Evolutionary conservation across 768 basidiomycete species (phyloP), one percentile per base, ranked within the genome.

Genomic region (Macrolepiota albuminosa): DNA sequence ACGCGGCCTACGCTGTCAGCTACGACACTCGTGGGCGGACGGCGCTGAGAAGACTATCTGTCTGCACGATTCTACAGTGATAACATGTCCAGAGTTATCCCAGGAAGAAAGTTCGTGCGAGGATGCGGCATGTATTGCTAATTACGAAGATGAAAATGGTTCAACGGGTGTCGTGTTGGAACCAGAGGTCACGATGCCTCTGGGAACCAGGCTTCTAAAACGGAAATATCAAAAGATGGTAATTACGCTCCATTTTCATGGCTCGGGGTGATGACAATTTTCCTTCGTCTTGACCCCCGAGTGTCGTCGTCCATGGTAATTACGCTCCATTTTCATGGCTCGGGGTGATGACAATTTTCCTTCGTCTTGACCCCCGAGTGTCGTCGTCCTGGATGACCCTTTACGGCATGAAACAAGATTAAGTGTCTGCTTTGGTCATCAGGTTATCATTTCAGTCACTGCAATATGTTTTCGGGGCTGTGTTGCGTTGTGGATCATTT

Each of bases 131-230:
- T 29, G 29, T 10, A 45, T 9, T 45, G 10, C 21, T 45, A 16
- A 40, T 18, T 18, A 24, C 43, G 24, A 45, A 45, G 43, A 45
- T 45, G 43, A 11, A 9, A 45, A 21, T 24, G 9, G 21, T 45
- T 43, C 7, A 21, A n/a, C 43, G 21, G 21, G 21, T 29, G 29
- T 29, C 29, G 29, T 4, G 29, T 29, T 29, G 1, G 29, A 29
- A 29, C 29, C 76, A 58, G 83, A 83, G 21, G 16, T 46, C 45
- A 42, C 21, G 6, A 48, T 73, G 13, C 65, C 69, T 16, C 63
- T 40, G 58, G 36, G 16, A 56, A 52, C 29, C 36, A 51, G 18
- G 6, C 42, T 6, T 52, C 42, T 33, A 18, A 42, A 47, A 37
- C 43, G 57, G 57, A 55, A 49, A 62, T 24, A 3, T 58, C 39